Base-by-base conservation (phyloP, 2,329 filamentous ascomycete genomes). In the Ophioceras dolichostomum region DNA sequence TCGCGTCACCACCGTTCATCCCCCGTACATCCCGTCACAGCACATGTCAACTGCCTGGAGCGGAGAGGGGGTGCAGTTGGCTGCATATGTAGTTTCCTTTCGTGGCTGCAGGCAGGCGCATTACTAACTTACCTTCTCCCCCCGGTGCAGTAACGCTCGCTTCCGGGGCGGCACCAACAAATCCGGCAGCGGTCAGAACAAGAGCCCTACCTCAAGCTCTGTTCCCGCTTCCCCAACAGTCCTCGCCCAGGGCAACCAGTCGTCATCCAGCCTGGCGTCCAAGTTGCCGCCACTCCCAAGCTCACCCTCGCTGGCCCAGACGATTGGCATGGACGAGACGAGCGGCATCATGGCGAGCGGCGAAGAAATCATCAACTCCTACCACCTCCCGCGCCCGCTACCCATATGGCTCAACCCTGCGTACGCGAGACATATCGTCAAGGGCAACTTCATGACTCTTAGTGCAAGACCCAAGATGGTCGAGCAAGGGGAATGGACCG, bases 371-470 rank as follows among this genome's bases (percentile, higher is more conserved):
- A 65, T 79, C 45, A 63, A 64, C 47, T 64, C 65, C 10, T 79
- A 78, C 52, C 75, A 79, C 47, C 65, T 83, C 41, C 79, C 79
- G 41, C 70, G 74, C 29, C 73, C 74, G 22, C 64, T 77, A 41
- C 83, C 83, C 13, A 63, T 84, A 43, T 87, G 83, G 76, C 75
- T 87, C 51, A 80, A 83, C 51, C 71, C 80, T 39, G 64, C 76
- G 43, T 82, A 84, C 54, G 79, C 83, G 38, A 83, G 81, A 55
- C 78, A 94, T 52, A 94, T 94, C 46, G 88, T 95, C 52, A 94
- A 89, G 65, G 89, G 89, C 41, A 96, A 95, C 64, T 95, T 96
- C 56, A 86, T 94, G 80, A 95, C 89, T 10, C 64, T 96, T 41
- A 93, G 88, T 51, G 86, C 87, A 35, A 82, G 88, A 54, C 89